A percentile compares a stretch with the other conserved stretches of the same genome.
Evolutionary conservation across 2,329 filamentous ascomycete species (phyloP).

Genomic region (Cladophialophora yegresii): DNA sequence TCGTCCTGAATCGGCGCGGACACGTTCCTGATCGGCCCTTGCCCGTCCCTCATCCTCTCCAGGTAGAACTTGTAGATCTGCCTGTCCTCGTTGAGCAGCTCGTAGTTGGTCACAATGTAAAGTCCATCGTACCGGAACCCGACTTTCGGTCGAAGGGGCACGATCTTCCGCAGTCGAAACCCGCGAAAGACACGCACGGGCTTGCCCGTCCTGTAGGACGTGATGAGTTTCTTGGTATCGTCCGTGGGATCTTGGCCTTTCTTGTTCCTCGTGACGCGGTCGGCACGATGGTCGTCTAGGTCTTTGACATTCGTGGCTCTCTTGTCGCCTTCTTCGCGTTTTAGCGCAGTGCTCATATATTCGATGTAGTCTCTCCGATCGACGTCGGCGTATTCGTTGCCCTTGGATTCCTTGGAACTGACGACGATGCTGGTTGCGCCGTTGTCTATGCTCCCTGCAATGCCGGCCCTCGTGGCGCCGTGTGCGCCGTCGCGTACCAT

Average conservation of each 20-base stretch:
- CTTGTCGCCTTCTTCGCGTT: conserved; percentile 37
- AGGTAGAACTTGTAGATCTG: conserved; percentile 54
- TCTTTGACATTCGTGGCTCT: conserved; percentile 30
- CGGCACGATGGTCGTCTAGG: conserved; percentile 5
- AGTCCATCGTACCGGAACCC: conserved; percentile 62
- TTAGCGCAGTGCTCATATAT: conserved; percentile 54
- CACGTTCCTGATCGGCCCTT: conserved; percentile 30
- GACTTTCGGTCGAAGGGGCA: conserved; percentile 48
- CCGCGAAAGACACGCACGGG: conserved; percentile 57
- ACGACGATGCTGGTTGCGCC: conserved; percentile 61
- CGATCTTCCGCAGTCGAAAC: conserved; percentile 39
- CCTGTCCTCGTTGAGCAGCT: conserved; percentile 46
- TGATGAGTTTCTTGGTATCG: conserved; percentile 50
- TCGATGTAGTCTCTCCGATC: conserved; percentile 54
- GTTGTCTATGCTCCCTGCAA: conserved; percentile 49
- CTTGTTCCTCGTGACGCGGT: conserved; percentile 25
- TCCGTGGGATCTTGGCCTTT: conserved; percentile 37
- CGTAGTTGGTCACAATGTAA: conserved; percentile 50
- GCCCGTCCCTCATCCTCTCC: conserved; percentile 47
- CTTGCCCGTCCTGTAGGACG: conserved; percentile 42
- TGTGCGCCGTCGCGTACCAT: conserved; percentile 39
- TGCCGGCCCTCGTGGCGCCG: conserved; percentile 41
- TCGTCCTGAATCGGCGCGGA: conserved; percentile 8
- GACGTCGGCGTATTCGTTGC: conserved; percentile 46
- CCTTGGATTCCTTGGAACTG: conserved; percentile 37